These are phyloP conservation scores for Chrysoporthe deuterocubensis DNA, from an alignment of 2,329 filamentous ascomycete species.

Conservation along the genomic window DNA sequence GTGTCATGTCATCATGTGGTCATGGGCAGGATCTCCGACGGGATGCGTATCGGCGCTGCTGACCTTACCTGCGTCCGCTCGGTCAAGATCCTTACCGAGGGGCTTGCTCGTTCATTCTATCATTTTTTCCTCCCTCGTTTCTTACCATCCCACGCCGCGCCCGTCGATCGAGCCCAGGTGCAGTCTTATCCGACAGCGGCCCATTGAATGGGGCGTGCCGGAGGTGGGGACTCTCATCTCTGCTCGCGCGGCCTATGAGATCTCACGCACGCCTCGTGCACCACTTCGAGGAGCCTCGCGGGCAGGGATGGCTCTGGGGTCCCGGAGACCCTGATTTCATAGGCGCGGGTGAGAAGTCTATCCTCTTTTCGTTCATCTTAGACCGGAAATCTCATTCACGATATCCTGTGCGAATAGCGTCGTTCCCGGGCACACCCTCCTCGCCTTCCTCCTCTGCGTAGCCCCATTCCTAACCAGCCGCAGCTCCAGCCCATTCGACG, in stretches of 20 bases:
- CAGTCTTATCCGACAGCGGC: neutral
- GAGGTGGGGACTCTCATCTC: conserved; percentile 21
- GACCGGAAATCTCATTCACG: neutral
- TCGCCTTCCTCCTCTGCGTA: neutral
- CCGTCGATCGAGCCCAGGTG: neutral
- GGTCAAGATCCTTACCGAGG: conserved; percentile 1
- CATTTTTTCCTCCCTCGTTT: neutral
- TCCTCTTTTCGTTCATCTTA: conserved; percentile 17
- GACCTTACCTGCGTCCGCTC: neutral
- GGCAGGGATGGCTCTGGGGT: conserved; percentile 18
- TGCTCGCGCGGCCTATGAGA: conserved; percentile 24
- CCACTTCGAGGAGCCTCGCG: neutral
- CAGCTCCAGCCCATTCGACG: neutral
- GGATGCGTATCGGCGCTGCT: neutral
- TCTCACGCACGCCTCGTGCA: conserved; percentile 18
- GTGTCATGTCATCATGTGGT: neutral
- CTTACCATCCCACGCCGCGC: neutral
- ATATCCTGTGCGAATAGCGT: conserved; percentile 9
- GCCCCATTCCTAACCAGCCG: neutral
- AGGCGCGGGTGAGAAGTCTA: conserved; percentile 16
- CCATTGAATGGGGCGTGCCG: conserved; percentile 21
- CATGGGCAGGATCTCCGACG: neutral
- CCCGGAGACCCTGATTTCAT: conserved; percentile 7
- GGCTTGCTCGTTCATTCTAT: neutral
- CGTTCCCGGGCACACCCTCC: conserved; percentile 1